Evolutionary conservation across 2,329 filamentous ascomycete genomes (phyloP).

Genomic region (Fonsecaea multimorphosa): DNA sequence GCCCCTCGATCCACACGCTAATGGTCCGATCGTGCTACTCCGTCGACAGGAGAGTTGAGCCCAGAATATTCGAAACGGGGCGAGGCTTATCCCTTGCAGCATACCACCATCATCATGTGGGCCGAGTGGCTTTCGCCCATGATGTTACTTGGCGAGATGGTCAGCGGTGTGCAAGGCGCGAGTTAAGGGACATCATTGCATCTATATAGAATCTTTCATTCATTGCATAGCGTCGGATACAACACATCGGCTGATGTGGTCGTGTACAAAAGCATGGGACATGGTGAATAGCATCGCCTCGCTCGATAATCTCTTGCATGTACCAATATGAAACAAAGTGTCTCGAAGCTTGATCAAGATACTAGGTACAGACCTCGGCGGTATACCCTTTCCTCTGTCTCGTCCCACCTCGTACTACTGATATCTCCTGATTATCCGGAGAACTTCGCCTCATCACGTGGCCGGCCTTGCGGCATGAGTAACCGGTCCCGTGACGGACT

Average conservation of each 20-base stretch:
- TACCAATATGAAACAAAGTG: background rate
- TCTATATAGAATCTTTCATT: background rate
- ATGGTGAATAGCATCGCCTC: background rate
- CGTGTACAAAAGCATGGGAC: background rate
- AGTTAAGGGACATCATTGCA: background rate
- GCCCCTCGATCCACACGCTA: background rate
- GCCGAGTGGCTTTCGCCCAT: background rate
- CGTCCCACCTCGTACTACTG: background rate
- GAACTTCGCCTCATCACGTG: background rate
- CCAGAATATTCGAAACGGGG: background rate
- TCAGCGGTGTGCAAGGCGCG: background rate
- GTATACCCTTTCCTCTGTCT: background rate
- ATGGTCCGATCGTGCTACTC: background rate
- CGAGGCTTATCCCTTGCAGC: background rate
- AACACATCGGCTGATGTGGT: background rate
- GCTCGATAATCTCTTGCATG: background rate
- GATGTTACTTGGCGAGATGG: background rate
- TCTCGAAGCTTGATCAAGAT: background rate
- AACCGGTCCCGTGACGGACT: slow-evolving; percentile 1
- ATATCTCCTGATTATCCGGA: background rate
- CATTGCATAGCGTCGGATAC: background rate
- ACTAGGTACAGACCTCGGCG: background rate
- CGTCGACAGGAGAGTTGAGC: background rate
- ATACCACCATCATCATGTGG: background rate
- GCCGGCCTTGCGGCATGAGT: background rate